Evolutionary conservation across 805 yeast species (phyloP).

Genomic region (Pichia heedii): DNA sequence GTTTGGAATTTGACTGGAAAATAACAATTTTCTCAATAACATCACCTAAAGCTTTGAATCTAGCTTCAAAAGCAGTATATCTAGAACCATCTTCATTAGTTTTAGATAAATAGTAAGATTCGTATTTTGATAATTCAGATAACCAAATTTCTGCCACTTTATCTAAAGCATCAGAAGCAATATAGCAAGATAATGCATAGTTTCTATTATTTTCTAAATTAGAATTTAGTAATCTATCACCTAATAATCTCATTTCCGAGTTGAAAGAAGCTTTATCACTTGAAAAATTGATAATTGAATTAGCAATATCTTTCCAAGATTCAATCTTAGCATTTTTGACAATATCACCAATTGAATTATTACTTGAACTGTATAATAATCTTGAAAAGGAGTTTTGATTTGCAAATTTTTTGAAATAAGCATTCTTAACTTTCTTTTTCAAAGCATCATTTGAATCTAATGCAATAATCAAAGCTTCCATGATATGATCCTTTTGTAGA

Average conservation of each 20-base stretch:
- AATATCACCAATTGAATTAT: constrained; percentile 50
- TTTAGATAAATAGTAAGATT: constrained; percentile 34
- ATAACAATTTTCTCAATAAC: constrained; percentile 80
- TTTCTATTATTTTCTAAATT: constrained; percentile 41
- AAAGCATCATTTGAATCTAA: constrained; percentile 53
- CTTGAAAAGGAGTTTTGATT: constrained; percentile 54
- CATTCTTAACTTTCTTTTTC: constrained; percentile 60
- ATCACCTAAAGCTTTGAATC: constrained; percentile 68
- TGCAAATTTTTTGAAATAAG: constrained; percentile 56
- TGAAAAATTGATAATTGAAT: constrained; percentile 50
- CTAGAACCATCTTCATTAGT: constrained; percentile 32
- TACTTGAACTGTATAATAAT: constrained; percentile 56
- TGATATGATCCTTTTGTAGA: constrained; percentile 49
- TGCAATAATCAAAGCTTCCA: constrained; percentile 80
- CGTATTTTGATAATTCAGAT: constrained; percentile 46
- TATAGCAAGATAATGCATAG: constrained; percentile 67
- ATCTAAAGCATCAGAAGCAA: constrained; percentile 75
- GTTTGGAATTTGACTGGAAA: constrained; percentile 46
- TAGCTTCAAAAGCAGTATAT: constrained; percentile 68
- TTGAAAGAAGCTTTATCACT: constrained; percentile 39
- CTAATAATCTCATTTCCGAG: constrained; percentile 52
- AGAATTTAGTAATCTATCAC: constrained; percentile 59
- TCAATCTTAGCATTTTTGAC: constrained; percentile 65
- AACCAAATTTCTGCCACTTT: constrained; percentile 80
- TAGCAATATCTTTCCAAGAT: constrained; percentile 80